Evolutionary conservation across 163 green algal genomes (phyloP), one percentile per base, ranked within the genome.

Genomic region (Scenedesmus sp.): DNA sequence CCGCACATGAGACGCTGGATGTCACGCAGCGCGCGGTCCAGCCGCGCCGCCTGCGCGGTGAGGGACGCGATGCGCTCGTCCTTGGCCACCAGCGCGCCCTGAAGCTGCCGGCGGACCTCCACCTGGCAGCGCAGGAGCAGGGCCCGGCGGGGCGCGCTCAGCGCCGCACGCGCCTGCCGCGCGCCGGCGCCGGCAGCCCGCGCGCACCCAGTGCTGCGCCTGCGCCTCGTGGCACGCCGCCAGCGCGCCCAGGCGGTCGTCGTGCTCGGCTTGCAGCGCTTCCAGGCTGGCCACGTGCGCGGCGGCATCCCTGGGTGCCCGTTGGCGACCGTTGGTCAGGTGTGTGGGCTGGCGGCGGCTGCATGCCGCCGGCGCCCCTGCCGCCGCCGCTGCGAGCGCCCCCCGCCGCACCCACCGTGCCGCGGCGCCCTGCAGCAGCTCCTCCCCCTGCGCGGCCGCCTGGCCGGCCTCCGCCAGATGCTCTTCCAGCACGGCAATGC

Each of bases 401-500:
- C 22, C 2, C 18, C 10, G 34, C 34, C 28, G 34, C 9, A 22
- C 50, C 20, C 51, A 77, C 69, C 34, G n/a, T n/a, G 51, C 17
- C 15, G 65, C 24, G 2, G 34, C 69, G 29, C 67, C 70, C 36
- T 58, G 24, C 54, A 78, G 56, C 1, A 17, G 18, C n/a, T 58
- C 34, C 6, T 56, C 17, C 42, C 67, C 15, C 26, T 66, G n/a
- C 36, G 34, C 9, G 4, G 33, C 33, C 34, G 58, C 29, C 39
- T 71, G 28, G 36, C 70, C 36, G 24, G 45, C 36, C 20, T 70
- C 44, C 1, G 26, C 56, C 28, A 71, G 44, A 29, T 79, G 42
- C 58, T 79, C 54, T 39, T 79, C 54, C 45, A 79, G 71, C 13
- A 36, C 15, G 22, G 57, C 57, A 18, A 79, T 29, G 54, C 70